Conservation (phyloP, 176 grass and related monocot genomes). For the Pharus latifolius region DNA sequence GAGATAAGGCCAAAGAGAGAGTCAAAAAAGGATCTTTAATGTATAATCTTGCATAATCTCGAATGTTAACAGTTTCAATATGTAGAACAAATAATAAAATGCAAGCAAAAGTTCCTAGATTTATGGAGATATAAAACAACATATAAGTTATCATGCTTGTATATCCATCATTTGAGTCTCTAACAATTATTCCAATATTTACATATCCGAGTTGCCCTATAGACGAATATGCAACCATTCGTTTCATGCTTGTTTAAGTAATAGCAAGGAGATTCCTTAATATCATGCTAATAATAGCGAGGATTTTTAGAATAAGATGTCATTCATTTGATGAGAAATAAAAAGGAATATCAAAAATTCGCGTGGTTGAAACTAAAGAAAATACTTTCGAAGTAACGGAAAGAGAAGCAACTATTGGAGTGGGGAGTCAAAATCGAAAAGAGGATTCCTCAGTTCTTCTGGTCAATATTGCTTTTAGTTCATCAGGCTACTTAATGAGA, state of each 20-base stretch:
- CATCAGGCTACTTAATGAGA: neutral
- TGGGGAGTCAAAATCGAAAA: too few relatives aligned
- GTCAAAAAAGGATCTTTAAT: too few relatives aligned
- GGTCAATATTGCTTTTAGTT: too few relatives aligned
- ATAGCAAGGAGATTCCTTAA: neutral
- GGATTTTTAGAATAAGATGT: neutral
- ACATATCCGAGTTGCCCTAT: neutral
- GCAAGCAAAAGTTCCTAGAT: neutral
- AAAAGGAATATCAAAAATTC: neutral
- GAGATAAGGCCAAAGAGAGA: too few relatives aligned
- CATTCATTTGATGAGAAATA: neutral
- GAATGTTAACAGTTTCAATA: too few relatives aligned
- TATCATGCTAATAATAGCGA: too few relatives aligned
- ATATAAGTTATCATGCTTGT: constrained; percentile 1
- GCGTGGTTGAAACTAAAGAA: too few relatives aligned
- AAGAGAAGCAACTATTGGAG: too few relatives aligned
- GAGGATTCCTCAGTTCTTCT: too few relatives aligned
- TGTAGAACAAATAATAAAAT: neutral
- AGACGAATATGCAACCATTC: neutral
- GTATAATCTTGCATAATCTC: too few relatives aligned
- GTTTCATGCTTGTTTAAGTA: neutral
- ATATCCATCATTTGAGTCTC: neutral
- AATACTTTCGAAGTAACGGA: too few relatives aligned
- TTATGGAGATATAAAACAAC: neutral
- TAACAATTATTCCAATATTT: neutral